Conservation (phyloP, 495 filamentous ascomycete species). For the Penicillium robsamsonii region DNA sequence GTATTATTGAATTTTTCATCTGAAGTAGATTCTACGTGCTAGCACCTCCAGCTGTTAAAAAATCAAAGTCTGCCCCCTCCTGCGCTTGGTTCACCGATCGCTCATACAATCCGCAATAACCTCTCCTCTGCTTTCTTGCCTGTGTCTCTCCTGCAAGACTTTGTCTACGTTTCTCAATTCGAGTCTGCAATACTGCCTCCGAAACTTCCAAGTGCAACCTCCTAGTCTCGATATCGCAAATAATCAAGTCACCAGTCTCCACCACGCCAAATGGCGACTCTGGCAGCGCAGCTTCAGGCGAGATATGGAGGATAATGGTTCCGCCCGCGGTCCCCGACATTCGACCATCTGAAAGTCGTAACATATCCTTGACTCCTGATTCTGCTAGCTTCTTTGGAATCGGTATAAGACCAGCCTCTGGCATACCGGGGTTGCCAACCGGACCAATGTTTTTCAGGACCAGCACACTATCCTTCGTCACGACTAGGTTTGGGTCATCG, state of each 20-base stretch:
- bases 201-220: conserved; percentile 46
- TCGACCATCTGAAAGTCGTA: conserved; percentile 62
- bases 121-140: conserved; percentile 44
- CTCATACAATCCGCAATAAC: conserved; percentile 65
- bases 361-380: conserved; percentile 62
- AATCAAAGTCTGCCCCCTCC: conserved; percentile 63
- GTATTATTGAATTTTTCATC: neutral
- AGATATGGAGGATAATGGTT: conserved; percentile 65
- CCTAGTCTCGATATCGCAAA: conserved; percentile 49
- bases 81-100: conserved; percentile 63
- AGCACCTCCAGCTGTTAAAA: conserved; percentile 50
- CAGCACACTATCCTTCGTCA: conserved; percentile 53
- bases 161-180: conserved; percentile 37
- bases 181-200: conserved; percentile 44
- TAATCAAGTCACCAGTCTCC: conserved; percentile 56
- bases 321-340: conserved; percentile 70
- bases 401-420: conserved; percentile 63
- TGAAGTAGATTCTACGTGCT: neutral
- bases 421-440: conserved; percentile 66
- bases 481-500: conserved; percentile 53
- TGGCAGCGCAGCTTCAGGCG: conserved; percentile 59
- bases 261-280: conserved; percentile 59
- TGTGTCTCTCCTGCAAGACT: conserved; percentile 21
- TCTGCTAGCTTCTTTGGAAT: conserved; percentile 61
- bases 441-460: conserved; percentile 62